These are phyloP conservation scores for Daldinia sp. DNA, from an alignment of 2,329 filamentous ascomycete genomes.

Conservation along the genomic window DNA sequence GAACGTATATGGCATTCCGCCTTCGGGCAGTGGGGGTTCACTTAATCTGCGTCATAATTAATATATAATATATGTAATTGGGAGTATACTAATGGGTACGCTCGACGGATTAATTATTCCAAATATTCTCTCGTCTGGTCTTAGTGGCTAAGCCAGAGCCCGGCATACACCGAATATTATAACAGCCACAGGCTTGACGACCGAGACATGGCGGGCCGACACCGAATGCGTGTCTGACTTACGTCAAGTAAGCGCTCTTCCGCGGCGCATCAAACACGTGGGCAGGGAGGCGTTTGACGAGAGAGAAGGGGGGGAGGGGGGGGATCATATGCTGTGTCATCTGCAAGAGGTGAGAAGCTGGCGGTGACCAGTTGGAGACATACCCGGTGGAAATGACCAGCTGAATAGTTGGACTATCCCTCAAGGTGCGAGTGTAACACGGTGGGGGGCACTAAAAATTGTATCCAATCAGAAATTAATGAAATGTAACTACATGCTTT, in stretches of 20 bases:
- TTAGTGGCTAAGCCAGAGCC: neutral
- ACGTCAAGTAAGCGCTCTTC: constrained; percentile 25
- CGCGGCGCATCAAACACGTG: constrained; percentile 35
- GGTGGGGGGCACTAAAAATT: no score
- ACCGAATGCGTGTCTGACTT: constrained; percentile 15
- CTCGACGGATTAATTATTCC: neutral
- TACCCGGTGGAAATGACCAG: constrained; percentile 1
- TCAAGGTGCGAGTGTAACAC: no score
- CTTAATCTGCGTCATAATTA: neutral
- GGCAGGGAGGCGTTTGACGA: constrained; percentile 23
- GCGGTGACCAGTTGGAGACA: constrained; percentile 12
- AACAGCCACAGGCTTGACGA: constrained; percentile 12
- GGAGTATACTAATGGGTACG: neutral
- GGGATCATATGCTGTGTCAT: constrained; percentile 20
- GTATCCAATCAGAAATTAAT: no score
- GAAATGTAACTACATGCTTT: no score
- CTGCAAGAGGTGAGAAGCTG: constrained; percentile 18
- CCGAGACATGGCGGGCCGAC: constrained; percentile 12
- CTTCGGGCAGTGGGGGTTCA: neutral
- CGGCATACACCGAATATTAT: neutral
- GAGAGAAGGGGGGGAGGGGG: no score
- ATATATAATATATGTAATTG: neutral
- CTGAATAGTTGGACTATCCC: constrained; percentile 8
- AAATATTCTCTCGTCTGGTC: neutral
- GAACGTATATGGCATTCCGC: neutral